These are phyloP conservation scores for Trypanosoma conorhini DNA, from an alignment of 208 protist species.

Conservation along the genomic window DNA sequence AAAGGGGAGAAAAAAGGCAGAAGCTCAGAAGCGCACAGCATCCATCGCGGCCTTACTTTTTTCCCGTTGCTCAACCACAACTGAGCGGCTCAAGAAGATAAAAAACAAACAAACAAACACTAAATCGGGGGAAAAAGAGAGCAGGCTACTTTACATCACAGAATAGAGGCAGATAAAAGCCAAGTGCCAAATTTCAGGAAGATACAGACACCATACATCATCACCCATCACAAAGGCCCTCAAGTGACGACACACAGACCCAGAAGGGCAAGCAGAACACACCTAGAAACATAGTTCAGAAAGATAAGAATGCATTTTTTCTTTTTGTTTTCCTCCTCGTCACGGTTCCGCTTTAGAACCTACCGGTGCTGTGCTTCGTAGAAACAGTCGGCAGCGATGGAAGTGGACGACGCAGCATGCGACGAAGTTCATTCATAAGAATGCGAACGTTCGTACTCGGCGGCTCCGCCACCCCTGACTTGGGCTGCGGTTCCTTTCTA, in stretches of 20 bases:
- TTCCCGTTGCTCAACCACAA: no score
- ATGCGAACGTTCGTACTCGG: constrained; percentile 70
- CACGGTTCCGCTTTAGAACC: background rate
- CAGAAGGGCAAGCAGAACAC: no score
- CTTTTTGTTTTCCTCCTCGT: background rate
- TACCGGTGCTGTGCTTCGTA: background rate
- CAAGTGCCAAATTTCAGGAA: background rate
- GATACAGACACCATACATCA: no score
- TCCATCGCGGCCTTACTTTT: no score
- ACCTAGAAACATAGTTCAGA: no score
- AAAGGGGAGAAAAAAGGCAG: background rate
- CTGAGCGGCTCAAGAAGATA: no score
- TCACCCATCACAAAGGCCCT: no score
- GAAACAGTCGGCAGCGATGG: constrained; percentile 50
- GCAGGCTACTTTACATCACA: background rate
- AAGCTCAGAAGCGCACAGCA: background rate
- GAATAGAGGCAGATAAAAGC: background rate
- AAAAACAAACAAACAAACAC: no score
- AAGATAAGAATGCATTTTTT: background rate
- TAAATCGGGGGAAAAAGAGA: no score
- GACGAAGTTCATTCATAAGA: constrained; percentile 75
- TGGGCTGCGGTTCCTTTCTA: constrained; percentile 1
- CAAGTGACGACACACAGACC: no score
- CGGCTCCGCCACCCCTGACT: constrained; percentile 39
- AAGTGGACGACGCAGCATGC: constrained; percentile 75